Conservation (phyloP, 768 basidiomycete genomes). For the Hypsizygus marmoreus region DNA sequence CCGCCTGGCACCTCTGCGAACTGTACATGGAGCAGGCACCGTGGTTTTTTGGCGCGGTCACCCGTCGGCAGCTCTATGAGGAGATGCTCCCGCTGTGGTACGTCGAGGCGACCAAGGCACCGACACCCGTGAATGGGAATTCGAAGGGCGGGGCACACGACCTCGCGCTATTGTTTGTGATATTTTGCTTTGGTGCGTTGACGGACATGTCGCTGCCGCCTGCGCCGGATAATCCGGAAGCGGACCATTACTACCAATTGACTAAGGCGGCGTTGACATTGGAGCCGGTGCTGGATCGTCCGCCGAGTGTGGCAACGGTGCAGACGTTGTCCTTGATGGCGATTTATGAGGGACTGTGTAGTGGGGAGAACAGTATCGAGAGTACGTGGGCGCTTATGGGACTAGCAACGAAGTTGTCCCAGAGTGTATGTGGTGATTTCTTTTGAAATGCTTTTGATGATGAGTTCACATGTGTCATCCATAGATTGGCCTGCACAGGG, state of each 20-base stretch:
- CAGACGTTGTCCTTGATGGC: slow-evolving; percentile 68
- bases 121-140: no score
- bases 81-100: slow-evolving; percentile 71
- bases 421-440: slow-evolving; percentile 53
- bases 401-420: slow-evolving; percentile 63
- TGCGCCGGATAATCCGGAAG: slow-evolving; percentile 52
- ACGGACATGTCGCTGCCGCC: slow-evolving; percentile 55
- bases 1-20: slow-evolving; percentile 59
- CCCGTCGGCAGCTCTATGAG: slow-evolving; percentile 60
- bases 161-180: slow-evolving; percentile 60
- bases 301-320: slow-evolving; percentile 70
- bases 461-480: slow-evolving; percentile 10
- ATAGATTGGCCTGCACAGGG: slow-evolving; percentile 76
- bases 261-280: slow-evolving; percentile 66
- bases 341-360: slow-evolving; percentile 69
- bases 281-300: slow-evolving; percentile 68
- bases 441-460: slow-evolving; percentile 3
- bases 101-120: slow-evolving; percentile 42
- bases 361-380: slow-evolving; percentile 71
- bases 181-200: slow-evolving; percentile 64
- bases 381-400: slow-evolving; percentile 69
- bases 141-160: no score
- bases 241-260: slow-evolving; percentile 58
- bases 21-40: slow-evolving; percentile 77
- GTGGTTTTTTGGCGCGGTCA: slow-evolving; percentile 79